Evolutionary conservation across 306 rosid genomes (phyloP), one percentile per base, ranked within the genome.

Genomic region (Vicia sativa): DNA sequence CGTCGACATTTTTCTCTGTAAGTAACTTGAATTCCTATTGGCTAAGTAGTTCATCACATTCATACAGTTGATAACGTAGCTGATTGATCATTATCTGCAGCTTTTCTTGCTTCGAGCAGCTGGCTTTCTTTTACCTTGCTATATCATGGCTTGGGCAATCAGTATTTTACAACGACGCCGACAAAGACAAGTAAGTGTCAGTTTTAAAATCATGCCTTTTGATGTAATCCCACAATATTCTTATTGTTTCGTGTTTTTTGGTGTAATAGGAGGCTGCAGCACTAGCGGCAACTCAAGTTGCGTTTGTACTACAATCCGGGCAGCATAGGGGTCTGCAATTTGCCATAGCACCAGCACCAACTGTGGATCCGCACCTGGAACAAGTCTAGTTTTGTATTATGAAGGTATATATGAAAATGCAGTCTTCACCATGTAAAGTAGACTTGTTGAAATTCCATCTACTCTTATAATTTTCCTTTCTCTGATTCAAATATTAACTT

Each of bases 111-210:
- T 95, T 67, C 86, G 97, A 16, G 96, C 95, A n/a, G 97, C 96
- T 81, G 95, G 99, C 18, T 95, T 95, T 87, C 90, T 95, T 46
- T 80, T 95, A 76, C 99, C 99, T 67, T 95, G 96, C 83, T 95
- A 95, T 68, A 88, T 95, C 26, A 95, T 95, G 97, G 97, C 99
- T 71, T 95, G 99, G 89, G 99, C 96, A 69, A 84, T 95, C 81
- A 88, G 92, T 74, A 84, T 95, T 70, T 84, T 95, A 84, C 99
- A 95, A 81, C 92, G 88, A 3, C 82, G 96, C 52, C 87, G 95
- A 58, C 99, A 89, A 77, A 88, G 96, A 91, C 99, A 85, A 85
- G 99, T 95, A 25, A 65, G 80, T 23, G 14, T n/a, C 4, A 15
- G 74, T 26, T 46, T 25, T 25, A 26, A 54, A 55, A 6, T 23